A percentile compares a stretch with the other conserved stretches of the same genome.
Conservation (phyloP, 1,284 basidiomycete genomes). For the Boletus mariae region DNA sequence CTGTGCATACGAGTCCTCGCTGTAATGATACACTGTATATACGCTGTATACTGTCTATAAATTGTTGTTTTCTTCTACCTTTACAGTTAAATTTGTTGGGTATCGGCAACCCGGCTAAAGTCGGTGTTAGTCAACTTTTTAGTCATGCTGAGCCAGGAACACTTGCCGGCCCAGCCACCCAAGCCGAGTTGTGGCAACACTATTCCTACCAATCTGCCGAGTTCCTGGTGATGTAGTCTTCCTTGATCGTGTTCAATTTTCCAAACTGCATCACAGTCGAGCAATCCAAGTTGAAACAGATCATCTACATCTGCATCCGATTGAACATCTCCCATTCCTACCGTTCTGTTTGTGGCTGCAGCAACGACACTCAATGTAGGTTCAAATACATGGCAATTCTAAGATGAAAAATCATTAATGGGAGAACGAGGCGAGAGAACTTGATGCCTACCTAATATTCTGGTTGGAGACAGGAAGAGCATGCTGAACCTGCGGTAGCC, state of each 20-base stretch:
- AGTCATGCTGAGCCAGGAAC: too few relatives aligned
- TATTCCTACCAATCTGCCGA: constrained; percentile 76
- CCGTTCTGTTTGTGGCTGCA: constrained; percentile 57
- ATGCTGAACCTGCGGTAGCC: too few relatives aligned
- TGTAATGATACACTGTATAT: too few relatives aligned
- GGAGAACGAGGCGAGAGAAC: background rate
- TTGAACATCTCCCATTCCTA: constrained; percentile 81
- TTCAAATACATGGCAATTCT: constrained; percentile 83
- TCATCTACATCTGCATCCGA: constrained; percentile 78
- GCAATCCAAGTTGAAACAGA: constrained; percentile 84
- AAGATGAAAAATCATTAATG: background rate
- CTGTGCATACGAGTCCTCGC: too few relatives aligned
- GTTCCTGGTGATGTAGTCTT: constrained; percentile 75
- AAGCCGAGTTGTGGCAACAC: too few relatives aligned
- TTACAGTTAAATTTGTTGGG: too few relatives aligned
- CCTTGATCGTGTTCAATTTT: constrained; percentile 81
- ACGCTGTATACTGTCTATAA: too few relatives aligned
- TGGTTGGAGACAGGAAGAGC: too few relatives aligned
- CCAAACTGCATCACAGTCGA: constrained; percentile 86
- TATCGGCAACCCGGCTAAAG: too few relatives aligned
- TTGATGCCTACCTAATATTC: constrained; percentile 48
- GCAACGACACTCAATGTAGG: constrained; percentile 63
- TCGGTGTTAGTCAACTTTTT: too few relatives aligned
- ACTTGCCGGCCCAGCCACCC: too few relatives aligned
- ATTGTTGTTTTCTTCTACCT: too few relatives aligned